Evolutionary conservation across 202 grass and related monocot species (phyloP), one percentile per base, ranked within the genome.

Genomic region (Digitaria exilis): DNA sequence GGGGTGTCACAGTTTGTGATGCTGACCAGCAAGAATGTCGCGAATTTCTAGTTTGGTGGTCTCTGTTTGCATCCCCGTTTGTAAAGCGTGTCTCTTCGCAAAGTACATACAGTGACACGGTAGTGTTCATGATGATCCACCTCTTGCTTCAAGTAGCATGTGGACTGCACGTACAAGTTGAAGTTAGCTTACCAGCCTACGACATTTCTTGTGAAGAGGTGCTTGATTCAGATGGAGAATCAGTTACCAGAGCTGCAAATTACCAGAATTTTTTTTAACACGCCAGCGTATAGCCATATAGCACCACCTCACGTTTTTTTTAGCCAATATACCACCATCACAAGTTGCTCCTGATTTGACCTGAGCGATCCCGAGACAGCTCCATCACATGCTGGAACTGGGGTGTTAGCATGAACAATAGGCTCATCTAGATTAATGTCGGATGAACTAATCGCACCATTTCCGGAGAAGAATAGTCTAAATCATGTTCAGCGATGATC

Each of bases 361-460:
- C 16, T 60, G 54, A 3, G 39, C 35, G 19, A 41, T n/a, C 9
- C 22, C 9, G 54, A 57, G 44, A 28, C 37, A 16, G 42, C 74
- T 46, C 22, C 55, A 57, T 57, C 75, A 77, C 75, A 77, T 63
- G 57, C 37, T 44, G 2, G 22, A 68, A 12, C 75, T n/a, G 42
- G 22, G 14, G n/a, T 77, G 25, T 7, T 29, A 45, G 4, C 35
- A 60, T 30, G 37, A 41, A 43, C 5, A 26, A 16, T 15, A 13
- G 32, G 41, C 19, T 41, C 4, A 22, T 68, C 1, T 25, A 68
- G 34, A 2, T 56, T 3, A 51, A 7, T 54, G 10, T 50, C 10
- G 26, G 18, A 72, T 62, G 46, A 62, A 25, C 75, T 77, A 77
- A 77, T 62, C 2, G 17, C 39, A 77, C 43, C 24, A 12, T 44